Conservation (phyloP, 257 asterid species). For the Solanum sejunctum region DNA sequence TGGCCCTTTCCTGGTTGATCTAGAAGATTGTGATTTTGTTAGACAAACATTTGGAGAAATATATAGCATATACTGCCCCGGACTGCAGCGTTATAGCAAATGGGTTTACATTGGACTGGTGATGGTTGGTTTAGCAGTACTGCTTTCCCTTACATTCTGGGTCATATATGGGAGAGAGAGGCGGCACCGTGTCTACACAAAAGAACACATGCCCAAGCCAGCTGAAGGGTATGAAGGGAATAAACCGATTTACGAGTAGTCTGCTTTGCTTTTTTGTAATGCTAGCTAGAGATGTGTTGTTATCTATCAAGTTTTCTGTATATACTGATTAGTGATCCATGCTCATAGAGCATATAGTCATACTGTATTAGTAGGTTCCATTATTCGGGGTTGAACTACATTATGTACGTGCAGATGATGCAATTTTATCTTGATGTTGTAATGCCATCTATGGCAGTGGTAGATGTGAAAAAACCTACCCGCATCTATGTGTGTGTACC, state of each 20-base stretch:
- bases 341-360: background rate
- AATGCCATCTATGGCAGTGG: background rate
- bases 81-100: conserved; percentile 38
- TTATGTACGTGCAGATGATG: background rate
- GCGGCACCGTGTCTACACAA: conserved; percentile 55
- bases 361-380: background rate
- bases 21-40: conserved; percentile 64
- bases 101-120: conserved; percentile 55
- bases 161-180: conserved; percentile 79
- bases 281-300: background rate
- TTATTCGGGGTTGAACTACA: background rate
- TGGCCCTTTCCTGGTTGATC: conserved; percentile 57
- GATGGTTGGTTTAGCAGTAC: conserved; percentile 56
- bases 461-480: background rate
- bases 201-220: conserved; percentile 23
- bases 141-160: conserved; percentile 76
- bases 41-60: conserved; percentile 55
- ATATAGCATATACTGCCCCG: conserved; percentile 38
- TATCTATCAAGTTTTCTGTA: background rate
- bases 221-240: conserved; percentile 12
- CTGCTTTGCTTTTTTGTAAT: background rate
- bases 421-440: background rate
- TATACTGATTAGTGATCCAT: background rate
- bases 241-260: conserved; percentile 10
- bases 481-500: background rate